A percentile compares a stretch with the other conserved stretches of the same genome.
phyloP scores from a whole-genome alignment of 2,329 filamentous ascomycete species.

The Pseudogymnoascus sp. region DNA sequence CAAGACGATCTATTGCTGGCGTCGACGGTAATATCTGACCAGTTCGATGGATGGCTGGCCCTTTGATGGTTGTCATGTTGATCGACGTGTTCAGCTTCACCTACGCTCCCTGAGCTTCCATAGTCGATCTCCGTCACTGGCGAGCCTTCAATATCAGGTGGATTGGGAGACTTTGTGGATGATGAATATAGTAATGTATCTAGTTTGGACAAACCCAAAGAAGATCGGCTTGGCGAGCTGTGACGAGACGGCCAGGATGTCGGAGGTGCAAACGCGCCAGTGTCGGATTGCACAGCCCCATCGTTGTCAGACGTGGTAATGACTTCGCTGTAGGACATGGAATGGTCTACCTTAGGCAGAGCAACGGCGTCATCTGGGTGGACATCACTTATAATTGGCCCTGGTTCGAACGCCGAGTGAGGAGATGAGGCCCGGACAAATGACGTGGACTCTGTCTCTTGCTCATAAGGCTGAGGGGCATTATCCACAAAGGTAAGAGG shows the following conservation, averaged over 20 bases:
- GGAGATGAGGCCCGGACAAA: not conserved
- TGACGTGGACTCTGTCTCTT: not conserved
- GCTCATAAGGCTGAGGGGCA: not conserved
- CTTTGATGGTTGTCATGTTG: constrained; percentile 35
- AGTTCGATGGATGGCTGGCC: constrained; percentile 50
- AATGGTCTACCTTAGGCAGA: not conserved
- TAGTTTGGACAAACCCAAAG: not conserved
- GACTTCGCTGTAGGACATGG: not conserved
- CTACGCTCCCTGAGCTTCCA: constrained; percentile 26
- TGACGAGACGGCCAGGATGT: not conserved
- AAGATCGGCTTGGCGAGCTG: constrained; percentile 1
- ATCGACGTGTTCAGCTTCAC: constrained; percentile 14
- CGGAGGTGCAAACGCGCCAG: not conserved
- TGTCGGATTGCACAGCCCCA: not conserved
- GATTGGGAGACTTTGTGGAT: not conserved
- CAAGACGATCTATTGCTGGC: constrained; percentile 38
- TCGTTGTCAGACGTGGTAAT: not conserved
- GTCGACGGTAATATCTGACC: constrained; percentile 55
- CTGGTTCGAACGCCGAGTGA: not conserved
- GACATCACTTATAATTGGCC: not conserved
- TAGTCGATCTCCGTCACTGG: constrained; percentile 30
- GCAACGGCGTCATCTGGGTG: not conserved
- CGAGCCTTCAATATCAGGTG: constrained; percentile 16
- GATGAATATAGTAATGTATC: not conserved
- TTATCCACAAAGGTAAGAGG: not conserved